Conservation (phyloP, 164 flowering plant genomes). For the Annona cherimola region DNA sequence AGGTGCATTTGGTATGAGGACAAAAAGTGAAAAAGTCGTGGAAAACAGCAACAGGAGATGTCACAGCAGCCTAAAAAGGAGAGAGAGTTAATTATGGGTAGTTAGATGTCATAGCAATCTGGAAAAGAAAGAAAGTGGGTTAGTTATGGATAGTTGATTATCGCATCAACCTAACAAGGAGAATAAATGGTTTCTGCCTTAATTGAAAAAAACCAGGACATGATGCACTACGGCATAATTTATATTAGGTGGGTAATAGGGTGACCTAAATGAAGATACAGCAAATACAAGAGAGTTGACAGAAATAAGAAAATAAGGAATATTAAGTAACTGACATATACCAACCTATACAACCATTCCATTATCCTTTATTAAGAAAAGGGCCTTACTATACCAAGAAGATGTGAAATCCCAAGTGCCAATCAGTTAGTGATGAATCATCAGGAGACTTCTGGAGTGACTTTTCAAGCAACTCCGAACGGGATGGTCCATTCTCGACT, state of each 20-base stretch:
- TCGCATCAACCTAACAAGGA: too few species aligned
- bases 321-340: not conserved
- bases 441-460: constrained; percentile 49
- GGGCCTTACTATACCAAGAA: constrained; percentile 52
- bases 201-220: not conserved
- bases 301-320: too few species aligned
- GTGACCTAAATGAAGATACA: not conserved
- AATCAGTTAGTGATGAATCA: constrained; percentile 69
- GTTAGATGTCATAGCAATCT: too few species aligned
- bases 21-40: too few species aligned
- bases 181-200: too few species aligned
- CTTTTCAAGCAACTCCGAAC: constrained; percentile 42
- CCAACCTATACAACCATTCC: not conserved
- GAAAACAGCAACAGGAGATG: too few species aligned
- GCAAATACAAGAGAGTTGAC: not conserved
- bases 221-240: not conserved
- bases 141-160: too few species aligned
- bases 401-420: constrained; percentile 90
- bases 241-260: not conserved
- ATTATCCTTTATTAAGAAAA: not conserved
- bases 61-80: too few species aligned
- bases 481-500: constrained; percentile 40
- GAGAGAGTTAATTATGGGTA: too few species aligned
- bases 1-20: too few species aligned
- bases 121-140: too few species aligned